Evolutionary conservation across 2,329 filamentous ascomycete genomes (phyloP), one percentile per base, ranked within the genome.

Genomic region (Pseudogymnoascus sp.): DNA sequence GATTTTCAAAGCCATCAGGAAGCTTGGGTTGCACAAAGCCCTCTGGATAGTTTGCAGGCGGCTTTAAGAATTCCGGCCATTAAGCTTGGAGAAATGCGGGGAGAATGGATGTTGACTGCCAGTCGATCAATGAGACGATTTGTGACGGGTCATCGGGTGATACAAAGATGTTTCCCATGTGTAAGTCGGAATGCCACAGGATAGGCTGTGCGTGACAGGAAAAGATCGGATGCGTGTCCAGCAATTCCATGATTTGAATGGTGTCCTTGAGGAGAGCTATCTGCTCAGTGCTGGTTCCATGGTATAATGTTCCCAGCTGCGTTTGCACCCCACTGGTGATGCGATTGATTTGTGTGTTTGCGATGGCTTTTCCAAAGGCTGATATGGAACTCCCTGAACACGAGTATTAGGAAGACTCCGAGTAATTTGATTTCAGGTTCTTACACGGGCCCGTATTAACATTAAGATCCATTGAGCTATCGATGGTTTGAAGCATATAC

Each of bases 121-220:
- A 79, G 65, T 78, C 76, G 37, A 78, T 75, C 16, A 78, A 75
- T 5, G 69, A 71, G 6, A 74, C 73, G 4, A 78, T 69, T 28
- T 69, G 67, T 36, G 72, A 72, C 8, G 75, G 74, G 56, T 78
- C 70, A 3, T 73, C 69, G 60, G 73, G 69, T n/a, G 72, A 75
- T 16, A 78, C 72, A 62, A 78, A 78, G n/a, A 78, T 75, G 65
- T 78, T 78, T 61, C 75, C 70, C 66, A 73, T 75, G 66, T 78
- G 72, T 36, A 78, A 66, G 67, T 78, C 75, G n/a, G 72, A 73
- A 64, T 78, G 75, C 62, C 73, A 77, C 5, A 78, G 65, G 21
- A 46, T n/a, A 46, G 42, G 42, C 12, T 46, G 42, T 25, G 21
- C 21, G 12, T 46, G 21, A 8, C 2, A 21, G 21, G 21, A 46